Evolutionary conservation across 192 early-diverging fungal species (phyloP).

Genomic region (Neocallimastix lanati): DNA sequence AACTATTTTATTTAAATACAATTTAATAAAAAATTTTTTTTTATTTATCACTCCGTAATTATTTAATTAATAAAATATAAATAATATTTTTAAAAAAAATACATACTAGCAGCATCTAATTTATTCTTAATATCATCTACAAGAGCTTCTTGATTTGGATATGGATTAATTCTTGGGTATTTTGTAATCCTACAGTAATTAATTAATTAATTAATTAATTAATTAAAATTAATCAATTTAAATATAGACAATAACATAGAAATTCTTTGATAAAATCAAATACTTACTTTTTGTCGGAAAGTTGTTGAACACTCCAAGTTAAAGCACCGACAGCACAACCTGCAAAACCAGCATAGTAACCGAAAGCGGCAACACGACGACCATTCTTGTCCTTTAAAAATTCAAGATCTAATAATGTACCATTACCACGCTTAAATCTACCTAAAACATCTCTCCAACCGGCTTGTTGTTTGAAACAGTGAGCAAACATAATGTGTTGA

Average conservation of each 20-base stretch:
- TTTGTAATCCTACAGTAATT: no score
- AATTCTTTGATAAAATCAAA: no score
- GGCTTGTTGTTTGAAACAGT: constrained; percentile 90
- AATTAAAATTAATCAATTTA: no score
- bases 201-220: no score
- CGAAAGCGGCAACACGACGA: constrained; percentile 89
- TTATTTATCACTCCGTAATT: no score
- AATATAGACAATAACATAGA: no score
- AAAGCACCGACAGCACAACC: constrained; percentile 81
- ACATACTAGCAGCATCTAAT: constrained; percentile 32
- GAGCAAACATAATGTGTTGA: constrained; percentile 94
- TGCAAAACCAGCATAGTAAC: constrained; percentile 92
- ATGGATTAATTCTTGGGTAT: constrained; percentile 64
- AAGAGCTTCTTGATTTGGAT: constrained; percentile 64
- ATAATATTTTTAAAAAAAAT: no score
- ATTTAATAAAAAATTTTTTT: no score
- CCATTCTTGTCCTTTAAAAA: constrained; percentile 69
- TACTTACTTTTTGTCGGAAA: constrained; percentile 6
- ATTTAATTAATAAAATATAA: no score
- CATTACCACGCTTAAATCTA: constrained; percentile 70
- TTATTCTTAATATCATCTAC: constrained; percentile 48
- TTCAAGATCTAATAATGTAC: constrained; percentile 81
- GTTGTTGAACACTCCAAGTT: constrained; percentile 46
- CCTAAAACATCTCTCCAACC: constrained; percentile 80
- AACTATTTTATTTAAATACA: no score